Evolutionary conservation across 176 grass and related monocot genomes (phyloP).

Genomic region (Carex parvula): DNA sequence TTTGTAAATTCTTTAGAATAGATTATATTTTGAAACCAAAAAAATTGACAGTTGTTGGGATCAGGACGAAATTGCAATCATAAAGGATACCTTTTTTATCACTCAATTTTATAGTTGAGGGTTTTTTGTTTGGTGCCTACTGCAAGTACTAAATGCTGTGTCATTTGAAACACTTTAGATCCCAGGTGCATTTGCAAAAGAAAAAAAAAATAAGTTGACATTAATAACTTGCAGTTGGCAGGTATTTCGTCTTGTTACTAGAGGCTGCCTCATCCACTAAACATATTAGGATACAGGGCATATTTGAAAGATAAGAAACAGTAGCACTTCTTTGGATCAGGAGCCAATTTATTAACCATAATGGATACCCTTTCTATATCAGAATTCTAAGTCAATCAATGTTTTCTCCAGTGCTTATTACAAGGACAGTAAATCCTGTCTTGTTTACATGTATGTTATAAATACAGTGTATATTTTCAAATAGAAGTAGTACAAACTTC

Average conservation of each 20-base stretch:
- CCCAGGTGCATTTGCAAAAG: background rate
- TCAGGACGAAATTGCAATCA: background rate
- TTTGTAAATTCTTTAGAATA: constrained; percentile 1
- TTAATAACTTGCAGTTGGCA: background rate
- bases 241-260: background rate
- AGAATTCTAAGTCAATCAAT: background rate
- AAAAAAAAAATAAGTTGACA: background rate
- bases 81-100: background rate
- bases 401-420: background rate
- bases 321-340: background rate
- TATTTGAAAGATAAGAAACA: background rate
- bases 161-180: background rate
- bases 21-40: background rate
- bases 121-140: background rate
- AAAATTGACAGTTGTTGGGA: background rate
- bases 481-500: background rate
- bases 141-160: background rate
- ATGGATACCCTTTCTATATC: background rate
- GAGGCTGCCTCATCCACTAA: background rate
- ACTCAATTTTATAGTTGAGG: background rate
- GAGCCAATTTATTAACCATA: background rate
- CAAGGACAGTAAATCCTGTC: background rate
- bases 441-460: background rate
- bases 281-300: background rate
- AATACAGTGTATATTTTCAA: background rate